Base-by-base conservation (phyloP, 2,329 filamentous ascomycete species). In the Trichoderma sp. region DNA sequence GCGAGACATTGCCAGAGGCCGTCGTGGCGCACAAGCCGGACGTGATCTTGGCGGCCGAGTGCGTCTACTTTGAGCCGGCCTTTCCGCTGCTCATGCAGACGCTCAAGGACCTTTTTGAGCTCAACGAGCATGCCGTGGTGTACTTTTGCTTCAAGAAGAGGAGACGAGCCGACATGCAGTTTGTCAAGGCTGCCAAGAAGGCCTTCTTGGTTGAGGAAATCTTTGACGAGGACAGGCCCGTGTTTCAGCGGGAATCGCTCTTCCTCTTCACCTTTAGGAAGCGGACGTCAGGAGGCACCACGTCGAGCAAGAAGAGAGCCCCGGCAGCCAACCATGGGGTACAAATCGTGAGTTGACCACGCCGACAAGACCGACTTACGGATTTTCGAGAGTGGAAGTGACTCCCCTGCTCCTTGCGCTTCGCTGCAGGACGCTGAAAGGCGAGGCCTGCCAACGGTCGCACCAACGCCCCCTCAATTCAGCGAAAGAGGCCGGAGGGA, bases 91-190 rank as follows among this genome's bases (percentile, higher is more conserved):
- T 99, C 54, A 84, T 95, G 73, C 80, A 87, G 68, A 98, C 94
- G 6, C 79, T 98, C 69, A 81, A 85, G 66, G 87, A 91, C 68
- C 81, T 97, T 55, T 82, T 97, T 69, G 84, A 85, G 17, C 83
- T 93, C 50, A 93, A 89, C 75, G 89, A 90, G 24, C 76, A 81
- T 50, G 84, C 85, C 12, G 80, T 83, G 10, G 76, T 90, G 54
- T 89, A 87, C 77, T 98, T 99, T 78, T 97, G 94, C 80, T 97
- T 96, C 83, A 98, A 97, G 82, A 94, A 92, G 79, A 84, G 95
- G 70, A 87, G 95, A 73, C 85, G 92, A 67, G 95, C 90, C 48
- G 90, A 93, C 74, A 82, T 89, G 79, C 85, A 90, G 66, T 92
- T 92, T 73, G 82, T 93, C 74, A 90, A 89, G 75, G 84, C 84